Evolutionary conservation across 2,329 filamentous ascomycete species (phyloP).

Genomic region (Chaetoscypha palmicola): DNA sequence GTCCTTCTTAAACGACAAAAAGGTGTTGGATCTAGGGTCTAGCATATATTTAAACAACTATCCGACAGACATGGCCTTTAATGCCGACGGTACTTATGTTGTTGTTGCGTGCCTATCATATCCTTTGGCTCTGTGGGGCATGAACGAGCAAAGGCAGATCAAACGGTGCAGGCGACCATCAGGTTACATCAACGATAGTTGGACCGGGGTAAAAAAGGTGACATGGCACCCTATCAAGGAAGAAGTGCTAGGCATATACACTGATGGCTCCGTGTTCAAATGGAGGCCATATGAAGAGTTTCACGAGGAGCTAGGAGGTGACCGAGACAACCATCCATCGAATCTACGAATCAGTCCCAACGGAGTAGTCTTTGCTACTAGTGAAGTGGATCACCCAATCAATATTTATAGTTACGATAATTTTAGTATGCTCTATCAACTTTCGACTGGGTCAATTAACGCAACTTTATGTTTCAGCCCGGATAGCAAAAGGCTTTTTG

Average conservation of each 20-base stretch:
- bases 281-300: conserved; percentile 10
- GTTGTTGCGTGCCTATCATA: conserved; percentile 17
- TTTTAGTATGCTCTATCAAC: conserved; percentile 14
- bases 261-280: conserved; percentile 13
- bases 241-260: conserved; percentile 11
- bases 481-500: conserved; percentile 21
- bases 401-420: conserved; percentile 10
- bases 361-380: conserved; percentile 10
- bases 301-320: conserved; percentile 6
- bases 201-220: conserved; percentile 5
- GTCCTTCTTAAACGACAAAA: background rate
- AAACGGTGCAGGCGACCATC: conserved; percentile 9
- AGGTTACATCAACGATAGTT: background rate
- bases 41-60: too few species aligned
- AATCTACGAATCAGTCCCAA: conserved; percentile 9
- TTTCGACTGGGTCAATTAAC: background rate
- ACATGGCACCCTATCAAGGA: conserved; percentile 11
- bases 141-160: conserved; percentile 7
- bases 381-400: conserved; percentile 5
- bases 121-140: conserved; percentile 18
- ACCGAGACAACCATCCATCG: background rate
- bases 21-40: background rate
- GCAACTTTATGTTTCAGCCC: conserved; percentile 14
- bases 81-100: conserved; percentile 11
- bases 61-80: conserved; percentile 16